Conservation (phyloP, 495 filamentous ascomycete species). For the Daldinia decipiens region DNA sequence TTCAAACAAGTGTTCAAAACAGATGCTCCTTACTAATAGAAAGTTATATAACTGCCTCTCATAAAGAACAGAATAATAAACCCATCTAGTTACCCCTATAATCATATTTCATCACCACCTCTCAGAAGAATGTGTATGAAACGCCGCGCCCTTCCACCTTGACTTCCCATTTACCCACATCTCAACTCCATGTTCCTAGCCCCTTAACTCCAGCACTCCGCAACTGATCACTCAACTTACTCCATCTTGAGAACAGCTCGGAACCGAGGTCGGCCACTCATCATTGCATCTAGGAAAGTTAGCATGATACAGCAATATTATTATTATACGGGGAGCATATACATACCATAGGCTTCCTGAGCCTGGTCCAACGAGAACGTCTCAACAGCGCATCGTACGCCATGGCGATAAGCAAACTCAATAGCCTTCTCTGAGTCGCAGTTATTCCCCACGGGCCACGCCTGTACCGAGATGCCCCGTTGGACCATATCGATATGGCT, state of each 20-base stretch:
- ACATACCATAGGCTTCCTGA: conserved; percentile 55
- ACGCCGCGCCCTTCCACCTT: background rate
- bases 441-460: conserved; percentile 69
- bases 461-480: conserved; percentile 62
- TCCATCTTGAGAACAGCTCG: conserved; percentile 47
- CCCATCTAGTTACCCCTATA: background rate
- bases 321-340: background rate
- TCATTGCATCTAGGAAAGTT: conserved; percentile 46
- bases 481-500: conserved; percentile 59
- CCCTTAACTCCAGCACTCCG: background rate
- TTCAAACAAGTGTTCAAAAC: background rate
- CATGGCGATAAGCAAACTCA: conserved; percentile 64
- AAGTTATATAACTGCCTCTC: background rate
- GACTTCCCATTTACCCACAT: conserved; percentile 1
- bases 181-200: background rate
- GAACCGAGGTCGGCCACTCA: conserved; percentile 51
- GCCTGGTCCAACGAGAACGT: conserved; percentile 68
- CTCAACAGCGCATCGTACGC: conserved; percentile 69
- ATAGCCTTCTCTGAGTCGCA: conserved; percentile 71
- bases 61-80: background rate
- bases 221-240: background rate
- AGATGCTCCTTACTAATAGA: background rate
- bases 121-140: background rate
- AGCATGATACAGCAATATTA: background rate
- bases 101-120: background rate